Evolutionary conservation across 139 green algal genomes (phyloP), one percentile per base, ranked within the genome.

Genomic region (Tetradesmus lagerheimii): DNA sequence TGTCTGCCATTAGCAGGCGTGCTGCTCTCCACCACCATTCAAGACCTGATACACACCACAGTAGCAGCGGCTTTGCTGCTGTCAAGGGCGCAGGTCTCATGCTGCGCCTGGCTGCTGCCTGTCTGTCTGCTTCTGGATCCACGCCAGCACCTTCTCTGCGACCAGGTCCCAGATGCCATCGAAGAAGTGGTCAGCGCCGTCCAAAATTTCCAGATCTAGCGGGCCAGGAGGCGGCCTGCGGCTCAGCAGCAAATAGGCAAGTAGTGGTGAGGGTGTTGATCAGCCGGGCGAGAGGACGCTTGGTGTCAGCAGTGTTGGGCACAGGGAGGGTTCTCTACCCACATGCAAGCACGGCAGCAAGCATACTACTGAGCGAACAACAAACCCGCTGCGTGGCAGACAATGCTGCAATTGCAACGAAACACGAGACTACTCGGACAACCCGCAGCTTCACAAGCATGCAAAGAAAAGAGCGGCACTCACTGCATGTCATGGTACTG

Each of bases 101-200:
- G 35, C 75, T 4, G 16, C 75, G 20, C 16, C 35, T 39, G 25
- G 23, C 57, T 71, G 57, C 57, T 86, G 80, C 34, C 29, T 34
- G n/a, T 88, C 82, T 9, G 77, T 9, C 57, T 79, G 82, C 82
- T 57, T 64, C 15, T 81, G 67, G 20, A 89, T 27, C 85, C 85
- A 89, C 2, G 85, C 39, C 31, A 89, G 2, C 27, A 82, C 64
- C 43, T 74, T 81, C 9, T 81, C 85, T 29, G 85, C 85, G 14
- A 89, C 41, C 41, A 83, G 20, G 31, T 89, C 71, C 39, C 79
- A 90, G 15, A 15, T 43, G 23, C 80, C 75, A 1, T 80, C 47
- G 80, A 86, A 90, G 38, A 90, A 90, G 76, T 90, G 86, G 20
- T 90, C 86, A 12, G 86, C 86, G 15, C 76, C 86, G 38, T 85